phyloP scores from a whole-genome alignment of 257 asterid genomes.

The Scutellaria galericulata region DNA sequence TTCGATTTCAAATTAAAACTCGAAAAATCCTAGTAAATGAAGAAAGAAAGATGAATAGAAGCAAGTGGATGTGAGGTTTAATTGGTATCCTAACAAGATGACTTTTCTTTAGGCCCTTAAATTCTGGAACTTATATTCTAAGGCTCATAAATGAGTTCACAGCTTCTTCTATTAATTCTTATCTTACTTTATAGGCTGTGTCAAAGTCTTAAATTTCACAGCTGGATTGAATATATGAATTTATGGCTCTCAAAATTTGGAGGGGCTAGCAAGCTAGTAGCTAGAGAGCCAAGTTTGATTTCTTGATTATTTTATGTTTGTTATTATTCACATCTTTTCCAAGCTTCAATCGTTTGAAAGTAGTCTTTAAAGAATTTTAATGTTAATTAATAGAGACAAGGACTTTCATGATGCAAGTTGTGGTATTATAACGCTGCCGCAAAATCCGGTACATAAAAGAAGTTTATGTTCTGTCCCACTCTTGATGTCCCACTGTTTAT shows the following conservation, averaged over 20 bases:
- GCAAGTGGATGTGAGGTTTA: neutral
- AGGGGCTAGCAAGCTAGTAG: neutral
- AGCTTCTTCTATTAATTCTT: neutral
- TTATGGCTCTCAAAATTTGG: conserved; percentile 1
- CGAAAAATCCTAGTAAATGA: neutral
- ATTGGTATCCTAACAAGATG: neutral
- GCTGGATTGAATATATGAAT: neutral
- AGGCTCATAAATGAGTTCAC: conserved; percentile 9
- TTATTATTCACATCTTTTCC: conserved; percentile 8
- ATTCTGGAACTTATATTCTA: neutral
- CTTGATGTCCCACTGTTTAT: no score
- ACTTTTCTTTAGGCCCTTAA: conserved; percentile 1
- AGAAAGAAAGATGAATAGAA: neutral
- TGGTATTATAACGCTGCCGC: neutral
- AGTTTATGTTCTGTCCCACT: no score
- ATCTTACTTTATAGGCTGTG: conserved; percentile 14
- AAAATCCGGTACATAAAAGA: conserved; percentile 19
- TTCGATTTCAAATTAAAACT: neutral
- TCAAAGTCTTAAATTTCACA: neutral
- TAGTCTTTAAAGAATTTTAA: neutral
- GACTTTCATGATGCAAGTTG: neutral
- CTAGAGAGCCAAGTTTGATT: neutral
- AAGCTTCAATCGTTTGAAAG: neutral
- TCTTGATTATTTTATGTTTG: conserved; percentile 1
- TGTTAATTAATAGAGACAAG: neutral